Conservation (phyloP, 352 stramenopile species). For the Phytophthora pseudosyringae region DNA sequence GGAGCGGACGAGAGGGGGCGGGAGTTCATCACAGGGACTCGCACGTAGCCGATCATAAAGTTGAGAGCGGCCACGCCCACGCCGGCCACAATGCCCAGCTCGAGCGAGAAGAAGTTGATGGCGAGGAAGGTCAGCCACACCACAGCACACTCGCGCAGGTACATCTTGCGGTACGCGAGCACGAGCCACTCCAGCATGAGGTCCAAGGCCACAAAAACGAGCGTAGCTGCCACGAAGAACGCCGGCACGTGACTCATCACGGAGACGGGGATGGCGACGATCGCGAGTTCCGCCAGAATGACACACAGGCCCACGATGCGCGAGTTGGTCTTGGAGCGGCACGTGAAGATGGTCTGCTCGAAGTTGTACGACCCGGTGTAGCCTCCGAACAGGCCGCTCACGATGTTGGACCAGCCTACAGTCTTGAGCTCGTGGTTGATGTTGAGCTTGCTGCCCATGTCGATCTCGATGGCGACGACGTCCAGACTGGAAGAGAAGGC, state of each 20-base stretch:
- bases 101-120: conserved; percentile 94
- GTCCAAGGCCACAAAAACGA: conserved; percentile 97
- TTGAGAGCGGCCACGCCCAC: conserved; percentile 87
- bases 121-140: conserved; percentile 92
- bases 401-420: conserved; percentile 96
- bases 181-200: conserved; percentile 97
- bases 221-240: conserved; percentile 96
- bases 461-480: conserved; percentile 96
- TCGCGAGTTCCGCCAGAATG: conserved; percentile 81
- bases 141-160: conserved; percentile 91
- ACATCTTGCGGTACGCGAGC: conserved; percentile 75
- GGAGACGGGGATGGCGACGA: conserved; percentile 90
- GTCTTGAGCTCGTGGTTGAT: conserved; percentile 94
- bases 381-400: conserved; percentile 94
- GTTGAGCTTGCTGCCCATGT: conserved; percentile 92
- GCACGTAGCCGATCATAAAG: conserved; percentile 76
- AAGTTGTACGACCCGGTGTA: conserved; percentile 99
- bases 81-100: conserved; percentile 94
- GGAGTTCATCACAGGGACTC: conserved; percentile 60
- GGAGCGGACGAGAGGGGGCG: conserved; percentile 46
- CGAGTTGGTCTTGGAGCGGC: conserved; percentile 89
- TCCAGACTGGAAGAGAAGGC: conserved; percentile 96
- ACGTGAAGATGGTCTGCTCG: conserved; percentile 98
- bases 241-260: conserved; percentile 95
- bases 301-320: conserved; percentile 90